phyloP scores from a whole-genome alignment of 208 protist genomes.

The Willaertia magna region DNA sequence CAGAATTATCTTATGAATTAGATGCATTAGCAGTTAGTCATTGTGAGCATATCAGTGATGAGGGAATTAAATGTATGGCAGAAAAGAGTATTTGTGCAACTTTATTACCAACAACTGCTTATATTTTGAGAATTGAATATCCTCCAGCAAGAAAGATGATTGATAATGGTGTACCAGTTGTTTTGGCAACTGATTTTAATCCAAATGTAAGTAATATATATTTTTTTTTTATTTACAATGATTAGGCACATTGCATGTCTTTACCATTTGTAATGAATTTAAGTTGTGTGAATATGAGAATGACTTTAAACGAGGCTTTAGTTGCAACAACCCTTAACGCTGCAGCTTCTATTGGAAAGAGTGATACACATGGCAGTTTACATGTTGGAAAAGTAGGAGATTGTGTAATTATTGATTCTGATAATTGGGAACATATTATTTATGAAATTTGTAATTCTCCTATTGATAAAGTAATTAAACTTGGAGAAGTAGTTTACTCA shows the following conservation, averaged over 20 bases:
- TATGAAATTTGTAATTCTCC: slow-evolving; percentile 64
- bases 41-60: slow-evolving; percentile 40
- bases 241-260: slow-evolving; percentile 56
- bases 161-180: slow-evolving; percentile 46
- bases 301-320: slow-evolving; percentile 60
- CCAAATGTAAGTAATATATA: too few species aligned
- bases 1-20: slow-evolving; percentile 41
- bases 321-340: slow-evolving; percentile 60
- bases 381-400: slow-evolving; percentile 58
- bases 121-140: slow-evolving; percentile 49
- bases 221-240: too few species aligned
- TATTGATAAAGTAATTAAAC: slow-evolving; percentile 46
- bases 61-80: slow-evolving; percentile 48
- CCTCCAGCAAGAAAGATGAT: slow-evolving; percentile 58
- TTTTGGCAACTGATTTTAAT: slow-evolving; percentile 59
- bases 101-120: slow-evolving; percentile 55
- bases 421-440: slow-evolving; percentile 62
- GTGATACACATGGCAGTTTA: slow-evolving; percentile 43
- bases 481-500: slow-evolving; percentile 15
- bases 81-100: slow-evolving; percentile 35
- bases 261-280: slow-evolving; percentile 70
- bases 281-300: slow-evolving; percentile 54
- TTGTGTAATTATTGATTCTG: slow-evolving; percentile 46
- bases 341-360: slow-evolving; percentile 41
- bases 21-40: slow-evolving; percentile 40